These are phyloP conservation scores for Kregervanrija delftensis DNA, from an alignment of 805 yeast species.

Conservation along the genomic window DNA sequence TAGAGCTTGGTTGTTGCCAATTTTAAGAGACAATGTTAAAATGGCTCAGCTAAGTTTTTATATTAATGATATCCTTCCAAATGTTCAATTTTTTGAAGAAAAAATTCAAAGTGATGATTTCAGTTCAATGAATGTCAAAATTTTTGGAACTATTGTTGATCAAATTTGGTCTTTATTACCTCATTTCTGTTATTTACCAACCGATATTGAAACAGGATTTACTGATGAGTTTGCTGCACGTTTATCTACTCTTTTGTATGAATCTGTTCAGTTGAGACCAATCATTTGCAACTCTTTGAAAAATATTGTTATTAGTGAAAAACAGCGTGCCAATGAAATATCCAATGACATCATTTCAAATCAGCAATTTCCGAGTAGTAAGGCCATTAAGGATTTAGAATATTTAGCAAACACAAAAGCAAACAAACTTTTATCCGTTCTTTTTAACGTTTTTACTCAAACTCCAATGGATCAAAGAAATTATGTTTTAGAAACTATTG, in stretches of 20 bases:
- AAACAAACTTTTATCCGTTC: conserved; percentile 72
- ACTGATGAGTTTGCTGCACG: conserved; percentile 71
- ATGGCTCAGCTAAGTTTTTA: conserved; percentile 64
- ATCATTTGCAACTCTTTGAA: conserved; percentile 79
- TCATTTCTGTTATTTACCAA: conserved; percentile 80
- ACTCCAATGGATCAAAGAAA: conserved; percentile 80
- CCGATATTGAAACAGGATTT: conserved; percentile 59
- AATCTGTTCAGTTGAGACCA: conserved; percentile 68
- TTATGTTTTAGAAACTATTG: conserved; percentile 79
- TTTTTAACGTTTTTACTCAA: conserved; percentile 89
- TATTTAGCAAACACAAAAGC: conserved; percentile 57
- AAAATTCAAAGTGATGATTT: conserved; percentile 38
- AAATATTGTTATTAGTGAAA: conserved; percentile 60
- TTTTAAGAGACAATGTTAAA: conserved; percentile 79
- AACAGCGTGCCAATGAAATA: conserved; percentile 35
- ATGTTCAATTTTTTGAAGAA: conserved; percentile 45
- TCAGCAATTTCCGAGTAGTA: conserved; percentile 52
- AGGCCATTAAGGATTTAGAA: conserved; percentile 51
- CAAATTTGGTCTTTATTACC: conserved; percentile 93
- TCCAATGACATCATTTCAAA: conserved; percentile 55
- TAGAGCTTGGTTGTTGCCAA: conserved; percentile 91
- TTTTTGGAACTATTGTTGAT: conserved; percentile 77
- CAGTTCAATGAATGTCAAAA: conserved; percentile 63
- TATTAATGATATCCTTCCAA: conserved; percentile 58
- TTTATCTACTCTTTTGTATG: conserved; percentile 68